Evolutionary conservation across 371 early-diverging fungal genomes (phyloP), one percentile per base, ranked within the genome.

Genomic region (Smittium culicis): DNA sequence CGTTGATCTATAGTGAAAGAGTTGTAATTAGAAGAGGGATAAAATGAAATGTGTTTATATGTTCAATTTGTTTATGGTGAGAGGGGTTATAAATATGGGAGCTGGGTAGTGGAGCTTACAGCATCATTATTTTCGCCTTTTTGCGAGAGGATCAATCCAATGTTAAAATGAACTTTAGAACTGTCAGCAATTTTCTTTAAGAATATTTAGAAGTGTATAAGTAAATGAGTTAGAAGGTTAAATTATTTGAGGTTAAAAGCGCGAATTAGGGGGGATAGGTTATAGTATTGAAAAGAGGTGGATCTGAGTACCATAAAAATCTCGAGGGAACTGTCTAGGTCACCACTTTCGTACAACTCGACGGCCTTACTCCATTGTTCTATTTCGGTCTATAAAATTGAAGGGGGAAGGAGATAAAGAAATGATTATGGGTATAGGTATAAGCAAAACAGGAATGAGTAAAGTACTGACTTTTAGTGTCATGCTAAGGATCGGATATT

Each of bases 131-230:
- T 83, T 71, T 91, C 83, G 31, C 85, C 85, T 58, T 87, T 72
- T 27, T 86, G 83, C 16, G 88, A 82, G 62, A 85, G 84, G 60
- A 89, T 85, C 66, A 91, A 81, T 11, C 91, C 96, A 74, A 95
- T 89, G 74, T 96, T 96, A 76, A 93, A 96, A 79, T 92, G 89
- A 68, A 95, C 91, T 78, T 93, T 94, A 45, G 95, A 86, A 31
- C 85, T 85, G 72, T 93, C 92, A 31, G 92, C 93, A 66, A 94
- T 91, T 34, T 81, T 78, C 91, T 92, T 80, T 35, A 61, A 30
- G n/a, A 32, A 33, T 27, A 31, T 45, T 59, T 16, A 33, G 24
- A 30, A 62, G 35, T 30, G 58, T 67, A 28, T 20, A 32, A 28
- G 34, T 33, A 61, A 62, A 28, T 31, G 34, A 28, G 68, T 14